Evolutionary conservation across 2,329 filamentous ascomycete genomes (phyloP), one percentile per base, ranked within the genome.

Genomic region (Aspergillus fijiensis): DNA sequence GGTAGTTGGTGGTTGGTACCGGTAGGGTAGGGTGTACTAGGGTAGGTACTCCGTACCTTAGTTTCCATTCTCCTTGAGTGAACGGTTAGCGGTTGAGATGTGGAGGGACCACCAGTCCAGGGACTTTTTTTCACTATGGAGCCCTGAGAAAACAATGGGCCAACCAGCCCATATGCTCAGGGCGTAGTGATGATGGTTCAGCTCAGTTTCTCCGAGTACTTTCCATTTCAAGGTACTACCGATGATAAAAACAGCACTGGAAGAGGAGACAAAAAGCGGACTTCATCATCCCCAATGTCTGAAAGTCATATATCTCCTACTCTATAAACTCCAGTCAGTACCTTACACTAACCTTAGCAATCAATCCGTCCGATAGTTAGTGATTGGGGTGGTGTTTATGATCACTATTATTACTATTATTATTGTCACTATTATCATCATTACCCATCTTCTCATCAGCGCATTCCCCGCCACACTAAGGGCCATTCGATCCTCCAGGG

Each of bases 381-480:
- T 5, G 39, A n/a, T 42, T 42, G 16, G 2, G 14, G 39, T 35
- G 33, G 33, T 35, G 33, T 27, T 11, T 23, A 23, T 23, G 23
- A 12, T 25, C 11, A 29, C 48, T 53, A 53, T 42, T 19, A 31
- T 25, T n/a, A 29, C 48, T 16, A 25, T 45, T 55, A 25, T 23
- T 14, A 27, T 54, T 27, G 14, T 42, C 19, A 42, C 21, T 53
- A 53, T 42, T 19, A 31, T 25, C 25, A 29, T 55, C 39, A 25
- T 45, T 55, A n/a, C 12, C 52, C 53, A 23, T 55, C 42, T 25
- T 49, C 53, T 39, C 39, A 31, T 25, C 52, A 55, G 52, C 52
- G 4, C 42, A 48, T 55, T 59, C 64, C 62, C 65, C 65, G 64
- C 65, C 65, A 67, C 65, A 59, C 65, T 59, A 61, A 55, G 33